Percentiles rank a stretch among this genome's conserved stretches.
phyloP scores from a whole-genome alignment of 2,329 filamentous ascomycete species.

The Lecanoromycetidae sp. region DNA sequence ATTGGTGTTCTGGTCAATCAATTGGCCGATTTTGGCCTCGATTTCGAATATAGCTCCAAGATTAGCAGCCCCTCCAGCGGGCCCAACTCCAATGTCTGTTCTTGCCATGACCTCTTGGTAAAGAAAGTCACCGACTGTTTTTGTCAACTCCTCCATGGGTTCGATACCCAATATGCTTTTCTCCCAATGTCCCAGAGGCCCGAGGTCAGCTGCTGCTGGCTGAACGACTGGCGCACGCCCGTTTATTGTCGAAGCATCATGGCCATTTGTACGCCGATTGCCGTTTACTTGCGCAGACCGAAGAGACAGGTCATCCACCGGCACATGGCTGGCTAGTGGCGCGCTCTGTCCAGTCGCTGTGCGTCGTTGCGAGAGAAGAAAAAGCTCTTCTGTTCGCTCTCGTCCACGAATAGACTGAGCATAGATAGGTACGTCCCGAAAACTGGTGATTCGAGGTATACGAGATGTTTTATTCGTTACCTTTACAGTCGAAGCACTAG shows the following conservation, averaged over 20 bases:
- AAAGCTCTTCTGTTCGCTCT: constrained; percentile 1
- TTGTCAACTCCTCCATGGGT: constrained; percentile 63
- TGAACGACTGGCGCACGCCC: constrained; percentile 3
- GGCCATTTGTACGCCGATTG: not conserved
- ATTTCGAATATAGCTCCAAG: constrained; percentile 72
- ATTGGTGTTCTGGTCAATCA: constrained; percentile 62
- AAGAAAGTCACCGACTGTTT: constrained; percentile 67
- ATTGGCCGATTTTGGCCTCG: constrained; percentile 79
- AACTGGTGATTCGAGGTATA: constrained; percentile 1
- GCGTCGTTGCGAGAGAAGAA: not conserved
- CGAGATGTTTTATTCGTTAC: too few relatives aligned
- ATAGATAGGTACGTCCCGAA: constrained; percentile 10
- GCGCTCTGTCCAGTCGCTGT: not conserved
- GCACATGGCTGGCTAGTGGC: not conserved
- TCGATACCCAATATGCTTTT: constrained; percentile 43
- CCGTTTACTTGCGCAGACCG: not conserved
- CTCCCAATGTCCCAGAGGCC: constrained; percentile 48
- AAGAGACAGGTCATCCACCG: not conserved
- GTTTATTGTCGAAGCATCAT: not conserved
- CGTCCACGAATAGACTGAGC: constrained; percentile 10
- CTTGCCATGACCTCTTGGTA: constrained; percentile 58
- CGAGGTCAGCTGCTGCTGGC: constrained; percentile 1
- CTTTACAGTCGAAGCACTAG: too few relatives aligned
- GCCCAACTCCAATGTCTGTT: constrained; percentile 46
- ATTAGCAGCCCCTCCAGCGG: constrained; percentile 46